phyloP scores from a whole-genome alignment of 495 filamentous ascomycete genomes.

The Penicillium canariense region DNA sequence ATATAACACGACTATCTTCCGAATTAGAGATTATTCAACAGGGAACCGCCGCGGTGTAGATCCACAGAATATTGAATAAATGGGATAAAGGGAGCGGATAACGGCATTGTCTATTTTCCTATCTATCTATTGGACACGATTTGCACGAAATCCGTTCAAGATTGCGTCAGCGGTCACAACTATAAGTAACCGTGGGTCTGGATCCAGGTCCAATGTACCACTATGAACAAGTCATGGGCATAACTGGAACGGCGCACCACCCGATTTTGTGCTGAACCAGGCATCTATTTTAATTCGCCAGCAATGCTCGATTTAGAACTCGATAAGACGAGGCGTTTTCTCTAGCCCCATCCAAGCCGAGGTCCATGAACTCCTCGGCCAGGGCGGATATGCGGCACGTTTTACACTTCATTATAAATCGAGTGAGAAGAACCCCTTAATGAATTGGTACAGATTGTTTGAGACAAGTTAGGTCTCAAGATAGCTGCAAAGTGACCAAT shows the following conservation, averaged over 20 bases:
- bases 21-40: background rate
- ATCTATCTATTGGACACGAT: background rate
- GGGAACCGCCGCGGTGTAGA: background rate
- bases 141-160: background rate
- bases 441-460: too few relatives aligned
- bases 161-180: background rate
- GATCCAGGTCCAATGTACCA: background rate
- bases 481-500: background rate
- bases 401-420: too few relatives aligned
- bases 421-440: too few relatives aligned
- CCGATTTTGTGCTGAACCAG: background rate
- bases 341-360: background rate
- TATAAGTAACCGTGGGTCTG: background rate
- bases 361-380: background rate
- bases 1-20: background rate
- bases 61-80: background rate
- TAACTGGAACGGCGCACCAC: constrained; percentile 1
- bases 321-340: background rate
- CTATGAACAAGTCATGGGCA: constrained; percentile 1
- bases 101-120: background rate
- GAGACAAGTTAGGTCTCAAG: background rate
- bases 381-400: background rate
- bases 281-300: background rate
- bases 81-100: background rate
- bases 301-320: background rate